Base-by-base conservation (phyloP, 305 asterid genomes). In the Petunia hybrid region DNA sequence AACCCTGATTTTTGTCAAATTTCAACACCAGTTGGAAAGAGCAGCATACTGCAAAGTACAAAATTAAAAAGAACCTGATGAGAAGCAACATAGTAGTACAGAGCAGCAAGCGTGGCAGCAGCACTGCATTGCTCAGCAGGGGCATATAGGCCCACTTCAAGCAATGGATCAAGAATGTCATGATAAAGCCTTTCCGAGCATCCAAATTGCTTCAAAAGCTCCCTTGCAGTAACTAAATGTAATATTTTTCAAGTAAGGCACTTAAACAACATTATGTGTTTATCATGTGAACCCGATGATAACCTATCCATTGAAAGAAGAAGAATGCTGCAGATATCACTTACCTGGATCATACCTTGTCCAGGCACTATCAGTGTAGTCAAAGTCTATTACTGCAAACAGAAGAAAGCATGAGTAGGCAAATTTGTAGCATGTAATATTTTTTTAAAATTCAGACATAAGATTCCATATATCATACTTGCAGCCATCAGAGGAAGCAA, bases 71-170 rank as follows among this genome's bases (percentile, higher is more conserved):
- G 74, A 66, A 91, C 96, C 94, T 91, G 94, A 77, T 89, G 91
- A 66, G 89, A 87, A 38, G 90, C 82, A 76, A 89, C 84, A 46
- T 81, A 88, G 83, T 87, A 88, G 83, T 88, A 79, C 8, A 90
- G 85, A 87, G 86, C 84, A 84, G 86, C 92, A 57, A 90, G 84
- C 64, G 91, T 86, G 60, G 92, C 89, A 84, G 96, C 94, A 43
- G 94, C 88, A 83, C 94, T 91, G 80, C 91, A 90, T 73, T 86
- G 91, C 85, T 91, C 96, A 14, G 92, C 79, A 6, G 92, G 91
- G 74, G 92, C 89, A 83, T 83, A 89, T 78, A 91, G 84, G 61
- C 92, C 94, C 77, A 91, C 92, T 86, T 84, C 91, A 85, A 91
- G 83, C 87, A 91, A 69, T 31, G 94, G 91, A 63, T 85, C 87